A percentile compares a stretch with the other conserved stretches of the same genome.
These are phyloP conservation scores for Epithemia pelagica DNA, from an alignment of 108 stramenopile genomes.

Conservation along the genomic window DNA sequence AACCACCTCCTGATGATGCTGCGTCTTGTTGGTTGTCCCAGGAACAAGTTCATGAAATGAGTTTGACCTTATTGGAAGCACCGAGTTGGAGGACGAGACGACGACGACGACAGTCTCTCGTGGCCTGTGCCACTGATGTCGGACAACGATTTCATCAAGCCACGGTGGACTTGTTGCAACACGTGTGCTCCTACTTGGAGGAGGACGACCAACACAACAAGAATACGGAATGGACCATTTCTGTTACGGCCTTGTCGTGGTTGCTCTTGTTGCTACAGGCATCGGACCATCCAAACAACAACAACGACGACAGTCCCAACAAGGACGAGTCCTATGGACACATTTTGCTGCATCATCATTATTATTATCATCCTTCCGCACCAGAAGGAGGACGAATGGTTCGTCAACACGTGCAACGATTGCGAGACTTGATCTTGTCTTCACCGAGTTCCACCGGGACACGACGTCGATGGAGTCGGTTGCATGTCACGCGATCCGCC, in stretches of 20 bases:
- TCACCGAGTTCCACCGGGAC: not conserved
- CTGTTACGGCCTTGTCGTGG: not conserved
- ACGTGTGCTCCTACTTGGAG: conserved; percentile 24
- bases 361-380: not conserved
- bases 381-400: too few species aligned
- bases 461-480: not conserved
- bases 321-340: not conserved
- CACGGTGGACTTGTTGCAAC: conserved; percentile 18
- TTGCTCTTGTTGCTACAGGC: not conserved
- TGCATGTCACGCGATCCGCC: not conserved
- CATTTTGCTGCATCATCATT: not conserved
- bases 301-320: not conserved
- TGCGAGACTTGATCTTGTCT: not conserved
- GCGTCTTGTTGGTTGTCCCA: not conserved
- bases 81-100: not conserved
- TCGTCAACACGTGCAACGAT: not conserved
- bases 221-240: not conserved
- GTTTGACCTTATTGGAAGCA: not conserved
- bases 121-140: not conserved
- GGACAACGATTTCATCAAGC: conserved; percentile 14
- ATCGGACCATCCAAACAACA: not conserved
- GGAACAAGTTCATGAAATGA: not conserved
- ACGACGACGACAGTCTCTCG: not conserved
- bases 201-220: too few species aligned
- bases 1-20: too few species aligned